Evolutionary conservation across 1,284 basidiomycete genomes (phyloP).

Genomic region (Fomitopsis palustris): DNA sequence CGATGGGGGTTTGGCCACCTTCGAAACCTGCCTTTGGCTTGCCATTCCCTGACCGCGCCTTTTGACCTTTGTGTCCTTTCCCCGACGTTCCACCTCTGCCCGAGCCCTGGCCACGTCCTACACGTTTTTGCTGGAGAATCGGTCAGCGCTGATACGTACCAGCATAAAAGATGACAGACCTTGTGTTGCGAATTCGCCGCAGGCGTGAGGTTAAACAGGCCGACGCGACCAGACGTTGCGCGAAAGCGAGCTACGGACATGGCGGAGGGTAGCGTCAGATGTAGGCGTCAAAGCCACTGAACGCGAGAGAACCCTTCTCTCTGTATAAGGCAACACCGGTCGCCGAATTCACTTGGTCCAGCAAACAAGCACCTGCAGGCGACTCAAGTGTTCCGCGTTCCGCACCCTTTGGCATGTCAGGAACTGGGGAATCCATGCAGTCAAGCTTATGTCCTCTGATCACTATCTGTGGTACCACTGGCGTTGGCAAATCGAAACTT

Average conservation of each 20-base stretch:
- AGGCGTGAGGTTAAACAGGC: constrained; percentile 50
- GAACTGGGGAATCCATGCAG: constrained; percentile 13
- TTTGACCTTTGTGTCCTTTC: constrained; percentile 95
- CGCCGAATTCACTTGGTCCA: neutral
- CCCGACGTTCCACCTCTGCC: constrained; percentile 91
- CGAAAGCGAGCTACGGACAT: constrained; percentile 14
- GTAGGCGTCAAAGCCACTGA: neutral
- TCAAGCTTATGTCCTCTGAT: constrained; percentile 55
- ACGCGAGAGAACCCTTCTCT: neutral
- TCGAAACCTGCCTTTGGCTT: constrained; percentile 85
- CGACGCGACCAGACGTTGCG: constrained; percentile 19
- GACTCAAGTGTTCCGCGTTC: neutral
- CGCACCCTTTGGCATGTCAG: neutral
- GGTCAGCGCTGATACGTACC: constrained; percentile 1
- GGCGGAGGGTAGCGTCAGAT: neutral
- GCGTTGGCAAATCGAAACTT: constrained; percentile 94
- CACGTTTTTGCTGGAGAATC: constrained; percentile 76
- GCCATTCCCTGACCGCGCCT: constrained; percentile 89
- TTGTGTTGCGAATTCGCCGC: constrained; percentile 60
- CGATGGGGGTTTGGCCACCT: constrained; percentile 94
- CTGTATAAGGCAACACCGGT: neutral
- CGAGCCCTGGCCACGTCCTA: constrained; percentile 91
- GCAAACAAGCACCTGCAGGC: neutral
- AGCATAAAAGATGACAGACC: constrained; percentile 31
- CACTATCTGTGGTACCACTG: constrained; percentile 91